A percentile compares a stretch with the other conserved stretches of the same genome.
These are phyloP conservation scores for Eimeria maxima DNA, from an alignment of 169 alveolate genomes.

Conservation along the genomic window DNA sequence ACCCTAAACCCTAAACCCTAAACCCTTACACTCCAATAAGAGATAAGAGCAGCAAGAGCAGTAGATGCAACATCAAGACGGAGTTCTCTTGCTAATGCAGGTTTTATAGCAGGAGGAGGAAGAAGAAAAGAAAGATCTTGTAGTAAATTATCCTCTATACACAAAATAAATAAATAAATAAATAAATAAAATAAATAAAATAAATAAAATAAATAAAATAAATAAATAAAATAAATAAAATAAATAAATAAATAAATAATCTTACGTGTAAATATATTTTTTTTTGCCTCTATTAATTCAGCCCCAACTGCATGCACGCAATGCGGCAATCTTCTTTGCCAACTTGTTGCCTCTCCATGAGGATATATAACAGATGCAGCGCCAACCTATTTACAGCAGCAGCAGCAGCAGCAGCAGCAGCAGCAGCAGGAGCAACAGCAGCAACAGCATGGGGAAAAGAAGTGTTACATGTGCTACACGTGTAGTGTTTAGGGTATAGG, in stretches of 20 bases:
- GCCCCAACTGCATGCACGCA: slow-evolving; percentile 35
- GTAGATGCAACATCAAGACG: slow-evolving; percentile 5
- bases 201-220: too few species aligned
- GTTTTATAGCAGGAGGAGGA: slow-evolving; percentile 34
- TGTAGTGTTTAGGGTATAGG: too few species aligned
- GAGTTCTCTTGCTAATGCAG: slow-evolving; percentile 27
- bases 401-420: slow-evolving; percentile 68
- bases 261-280: neutral
- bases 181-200: neutral
- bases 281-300: neutral
- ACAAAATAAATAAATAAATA: neutral
- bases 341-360: neutral
- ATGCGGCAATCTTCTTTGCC: slow-evolving; percentile 5
- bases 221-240: neutral
- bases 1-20: slow-evolving; percentile 37
- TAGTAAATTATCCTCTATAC: neutral
- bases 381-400: slow-evolving; percentile 2
- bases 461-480: neutral
- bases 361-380: slow-evolving; percentile 11
- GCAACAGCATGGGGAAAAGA: neutral
- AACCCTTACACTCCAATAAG: slow-evolving; percentile 44
- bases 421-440: slow-evolving; percentile 40
- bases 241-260: too few species aligned
- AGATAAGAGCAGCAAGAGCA: slow-evolving; percentile 42
- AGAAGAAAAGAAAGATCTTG: neutral